Base-by-base conservation (phyloP, 1,284 basidiomycete genomes). In the Fomitopsis betulina region DNA sequence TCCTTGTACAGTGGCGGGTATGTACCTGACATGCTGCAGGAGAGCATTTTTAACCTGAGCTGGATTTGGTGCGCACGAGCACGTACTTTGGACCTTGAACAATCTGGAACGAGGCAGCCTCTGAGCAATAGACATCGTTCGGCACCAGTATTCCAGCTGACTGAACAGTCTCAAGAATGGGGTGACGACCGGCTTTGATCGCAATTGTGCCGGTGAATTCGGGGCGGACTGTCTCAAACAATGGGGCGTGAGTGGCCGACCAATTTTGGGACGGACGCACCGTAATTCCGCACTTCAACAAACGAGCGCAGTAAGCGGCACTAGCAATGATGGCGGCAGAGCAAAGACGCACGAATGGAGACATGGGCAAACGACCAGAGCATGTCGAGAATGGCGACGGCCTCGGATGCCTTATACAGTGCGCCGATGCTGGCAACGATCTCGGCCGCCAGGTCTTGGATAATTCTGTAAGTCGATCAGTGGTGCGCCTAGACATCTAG, bases 41-140 rank as follows among this genome's bases (percentile, higher is more conserved):
- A 4, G 74, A 85, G 68, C 65, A 92, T 95, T 93, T 6, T 91
- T 90, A 0, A 93, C 93, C 65, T 92, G 91, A 82, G 21, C 96
- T 82, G 67, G 97, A 97, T 9, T 3, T 9, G 35, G 13, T 37
- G 35, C 4, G 35, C 13, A 37, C 8, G 13, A 15, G 12, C 4
- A 74, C 86, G 68, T 65, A 94, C 93, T 95, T 93, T 6, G 91
- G 90, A 0, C 94, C 93, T 65, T 92, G 91, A 37, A 97, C 82
- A 21, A 96, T 82, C 70, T 97, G 94, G 67, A 97, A 97, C 5
- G 83, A 83, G 0, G 91, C 87, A 0, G 87, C 80, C 53, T 91
- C 86, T 60, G 86, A 87, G 58, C 89, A 91, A 68, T 90, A 96
- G 0, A 92, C 85, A 68, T 97, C 94, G 67, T 96, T 97, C 3